phyloP scores from a whole-genome alignment of 1,284 basidiomycete genomes.

The Ustilago sp. region DNA sequence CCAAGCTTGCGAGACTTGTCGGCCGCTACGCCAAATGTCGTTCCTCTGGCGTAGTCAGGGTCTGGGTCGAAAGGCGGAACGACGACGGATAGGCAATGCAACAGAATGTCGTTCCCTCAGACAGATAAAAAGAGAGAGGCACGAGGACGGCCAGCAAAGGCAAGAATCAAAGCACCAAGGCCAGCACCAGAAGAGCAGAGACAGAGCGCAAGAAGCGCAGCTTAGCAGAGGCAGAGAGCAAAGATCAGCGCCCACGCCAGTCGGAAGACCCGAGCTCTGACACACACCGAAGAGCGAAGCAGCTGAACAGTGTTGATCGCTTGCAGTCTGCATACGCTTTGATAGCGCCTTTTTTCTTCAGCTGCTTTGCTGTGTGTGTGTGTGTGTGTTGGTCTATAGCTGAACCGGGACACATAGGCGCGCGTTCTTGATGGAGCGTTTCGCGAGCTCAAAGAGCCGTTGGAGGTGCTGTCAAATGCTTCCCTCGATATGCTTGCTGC shows the following conservation, averaged over 20 bases:
- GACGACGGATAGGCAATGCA: neutral
- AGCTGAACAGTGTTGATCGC: slow-evolving; percentile 9
- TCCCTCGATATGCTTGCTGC: neutral
- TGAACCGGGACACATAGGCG: neutral
- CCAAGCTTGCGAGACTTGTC: slow-evolving; percentile 1
- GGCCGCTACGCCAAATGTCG: neutral
- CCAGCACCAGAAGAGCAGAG: neutral
- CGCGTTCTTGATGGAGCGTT: neutral
- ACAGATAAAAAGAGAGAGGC: neutral
- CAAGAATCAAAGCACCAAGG: neutral
- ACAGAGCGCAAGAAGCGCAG: neutral
- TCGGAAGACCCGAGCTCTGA: slow-evolving; percentile 4
- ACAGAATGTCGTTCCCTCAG: neutral
- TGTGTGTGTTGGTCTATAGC: neutral
- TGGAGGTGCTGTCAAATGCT: neutral
- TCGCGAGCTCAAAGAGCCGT: neutral
- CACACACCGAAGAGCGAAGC: neutral
- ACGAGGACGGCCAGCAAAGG: neutral
- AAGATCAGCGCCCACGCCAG: slow-evolving; percentile 6
- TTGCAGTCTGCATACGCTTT: slow-evolving; percentile 11
- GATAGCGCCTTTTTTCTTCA: neutral
- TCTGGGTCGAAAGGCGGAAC: neutral
- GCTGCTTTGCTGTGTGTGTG: neutral
- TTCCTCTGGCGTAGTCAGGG: too few relatives aligned
- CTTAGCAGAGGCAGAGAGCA: neutral